Conservation (phyloP, 331 rosid species). For the Quercus phellos region DNA sequence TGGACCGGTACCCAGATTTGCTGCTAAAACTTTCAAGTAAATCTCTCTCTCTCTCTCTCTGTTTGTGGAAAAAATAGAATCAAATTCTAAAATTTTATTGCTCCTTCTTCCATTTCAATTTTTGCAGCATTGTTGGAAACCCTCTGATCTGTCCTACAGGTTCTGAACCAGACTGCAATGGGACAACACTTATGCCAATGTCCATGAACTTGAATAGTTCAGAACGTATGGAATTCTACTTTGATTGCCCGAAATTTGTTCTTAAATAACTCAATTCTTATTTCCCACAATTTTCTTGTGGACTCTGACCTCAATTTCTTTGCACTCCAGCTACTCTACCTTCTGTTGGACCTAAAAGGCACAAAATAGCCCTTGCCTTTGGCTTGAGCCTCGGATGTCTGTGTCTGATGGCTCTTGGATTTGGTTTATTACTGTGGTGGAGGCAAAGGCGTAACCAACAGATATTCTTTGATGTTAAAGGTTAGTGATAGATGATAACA, state of each 20-base stretch:
- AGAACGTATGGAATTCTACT: slow-evolving; percentile 24
- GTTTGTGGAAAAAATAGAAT: background rate
- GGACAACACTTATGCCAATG: slow-evolving; percentile 49
- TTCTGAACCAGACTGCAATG: slow-evolving; percentile 48
- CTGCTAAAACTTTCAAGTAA: slow-evolving; percentile 53
- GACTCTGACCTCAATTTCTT: slow-evolving; percentile 24
- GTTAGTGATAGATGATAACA: slow-evolving; percentile 20
- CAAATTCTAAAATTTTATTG: background rate
- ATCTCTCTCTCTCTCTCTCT: background rate
- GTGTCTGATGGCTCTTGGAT: slow-evolving; percentile 41
- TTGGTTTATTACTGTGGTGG: slow-evolving; percentile 52
- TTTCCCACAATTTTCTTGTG: slow-evolving; percentile 2
- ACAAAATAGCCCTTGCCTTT: slow-evolving; percentile 45
- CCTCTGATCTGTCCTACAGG: slow-evolving; percentile 47
- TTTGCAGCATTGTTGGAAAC: slow-evolving; percentile 52
- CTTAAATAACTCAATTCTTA: background rate
- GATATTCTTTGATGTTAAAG: slow-evolving; percentile 59
- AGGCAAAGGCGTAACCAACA: slow-evolving; percentile 53
- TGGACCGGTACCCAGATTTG: slow-evolving; percentile 47
- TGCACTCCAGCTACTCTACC: slow-evolving; percentile 33
- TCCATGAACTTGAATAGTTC: slow-evolving; percentile 50
- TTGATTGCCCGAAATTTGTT: background rate
- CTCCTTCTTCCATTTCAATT: background rate
- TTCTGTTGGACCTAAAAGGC: slow-evolving; percentile 37
- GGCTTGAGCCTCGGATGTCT: slow-evolving; percentile 60